Evolutionary conservation across 2,329 filamentous ascomycete species (phyloP).

Genomic region (Aspergillus ibericus): DNA sequence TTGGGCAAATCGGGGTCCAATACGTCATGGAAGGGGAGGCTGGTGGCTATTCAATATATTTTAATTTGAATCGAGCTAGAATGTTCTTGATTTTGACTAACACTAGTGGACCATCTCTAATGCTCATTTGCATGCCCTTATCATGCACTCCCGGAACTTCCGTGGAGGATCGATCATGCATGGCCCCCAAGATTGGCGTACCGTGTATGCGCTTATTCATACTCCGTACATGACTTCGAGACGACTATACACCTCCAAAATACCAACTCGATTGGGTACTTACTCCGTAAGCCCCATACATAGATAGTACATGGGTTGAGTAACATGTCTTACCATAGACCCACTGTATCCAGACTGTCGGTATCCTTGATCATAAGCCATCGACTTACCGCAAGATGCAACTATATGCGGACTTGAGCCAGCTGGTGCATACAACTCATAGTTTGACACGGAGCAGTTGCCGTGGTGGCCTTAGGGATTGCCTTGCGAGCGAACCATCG

Average conservation of each 20-base stretch:
- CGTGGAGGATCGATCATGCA: neutral
- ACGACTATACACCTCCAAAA: neutral
- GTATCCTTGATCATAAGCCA: conserved; percentile 1
- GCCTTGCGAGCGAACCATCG: neutral
- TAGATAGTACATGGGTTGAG: neutral
- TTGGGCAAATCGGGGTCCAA: neutral
- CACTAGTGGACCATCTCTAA: too few relatives aligned
- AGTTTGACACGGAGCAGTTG: neutral
- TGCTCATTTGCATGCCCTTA: too few relatives aligned
- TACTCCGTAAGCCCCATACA: neutral
- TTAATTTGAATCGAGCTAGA: neutral
- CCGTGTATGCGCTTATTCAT: neutral
- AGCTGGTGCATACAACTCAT: neutral
- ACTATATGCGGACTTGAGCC: neutral
- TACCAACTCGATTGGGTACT: neutral
- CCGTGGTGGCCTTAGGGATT: neutral
- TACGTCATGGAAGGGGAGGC: neutral
- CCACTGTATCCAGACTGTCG: conserved; percentile 1
- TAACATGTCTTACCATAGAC: neutral
- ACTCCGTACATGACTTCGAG: neutral
- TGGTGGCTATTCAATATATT: neutral
- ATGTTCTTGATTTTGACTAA: neutral
- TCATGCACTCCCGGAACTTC: neutral
- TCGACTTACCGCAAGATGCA: neutral
- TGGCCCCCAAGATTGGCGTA: neutral